Conservation (phyloP, 176 grass and related monocot genomes). For the sorghum (Sorghum bicolor) region DNA sequence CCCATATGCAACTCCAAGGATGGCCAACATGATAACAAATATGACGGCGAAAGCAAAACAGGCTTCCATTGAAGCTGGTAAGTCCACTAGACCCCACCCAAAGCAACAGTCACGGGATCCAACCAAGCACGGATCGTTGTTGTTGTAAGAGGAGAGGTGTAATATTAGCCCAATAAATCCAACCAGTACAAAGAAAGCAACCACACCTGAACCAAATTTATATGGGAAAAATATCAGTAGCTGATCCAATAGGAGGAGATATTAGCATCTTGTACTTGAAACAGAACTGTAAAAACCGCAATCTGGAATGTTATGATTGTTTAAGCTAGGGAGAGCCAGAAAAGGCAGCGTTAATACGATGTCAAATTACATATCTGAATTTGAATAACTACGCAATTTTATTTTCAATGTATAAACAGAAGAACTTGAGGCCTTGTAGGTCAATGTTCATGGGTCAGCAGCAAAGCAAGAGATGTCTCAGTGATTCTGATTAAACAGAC, state of each 20-base stretch:
- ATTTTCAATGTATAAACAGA: neutral
- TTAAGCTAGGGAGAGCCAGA: neutral
- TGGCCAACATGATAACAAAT: conserved; percentile 77
- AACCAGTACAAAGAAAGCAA: conserved; percentile 75
- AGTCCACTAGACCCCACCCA: conserved; percentile 70
- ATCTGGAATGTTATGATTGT: neutral
- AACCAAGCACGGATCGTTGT: conserved; percentile 58
- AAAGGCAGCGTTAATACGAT: neutral
- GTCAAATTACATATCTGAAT: neutral
- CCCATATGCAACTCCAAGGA: conserved; percentile 74
- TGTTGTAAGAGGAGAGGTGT: conserved; percentile 66
- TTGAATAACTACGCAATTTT: neutral
- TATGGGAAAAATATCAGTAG: neutral
- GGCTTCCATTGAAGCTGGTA: conserved; percentile 74
- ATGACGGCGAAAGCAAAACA: conserved; percentile 74
- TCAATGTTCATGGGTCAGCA: neutral
- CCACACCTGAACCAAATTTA: conserved; percentile 54
- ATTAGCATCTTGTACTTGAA: neutral
- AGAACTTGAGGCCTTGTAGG: neutral
- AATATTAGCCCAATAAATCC: conserved; percentile 78
- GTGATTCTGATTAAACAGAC: neutral
- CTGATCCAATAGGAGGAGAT: neutral
- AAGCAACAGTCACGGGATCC: conserved; percentile 66
- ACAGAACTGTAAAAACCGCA: neutral
- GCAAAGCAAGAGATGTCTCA: neutral